Percentiles rank a stretch among this genome's conserved stretches.
Evolutionary conservation across 139 green algal species (phyloP).

Genomic region (Ettlia oleoabundans): DNA sequence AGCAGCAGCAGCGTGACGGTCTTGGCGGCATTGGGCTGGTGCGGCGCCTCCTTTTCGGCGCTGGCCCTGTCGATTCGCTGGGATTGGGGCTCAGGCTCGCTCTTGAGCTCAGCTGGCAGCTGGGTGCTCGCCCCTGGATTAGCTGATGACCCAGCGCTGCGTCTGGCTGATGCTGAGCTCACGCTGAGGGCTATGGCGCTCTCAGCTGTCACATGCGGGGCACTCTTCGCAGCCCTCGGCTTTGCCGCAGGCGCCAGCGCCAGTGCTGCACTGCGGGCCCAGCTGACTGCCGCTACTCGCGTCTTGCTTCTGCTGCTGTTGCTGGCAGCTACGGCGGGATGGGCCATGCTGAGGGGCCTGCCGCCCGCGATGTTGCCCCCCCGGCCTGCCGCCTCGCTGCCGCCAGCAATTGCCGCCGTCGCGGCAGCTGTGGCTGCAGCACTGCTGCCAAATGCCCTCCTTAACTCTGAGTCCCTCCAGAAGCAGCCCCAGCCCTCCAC

Average conservation of each 20-base stretch:
- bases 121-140: slow-evolving; percentile 16
- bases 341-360: background rate
- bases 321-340: background rate
- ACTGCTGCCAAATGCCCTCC: background rate
- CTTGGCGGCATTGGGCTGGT: background rate
- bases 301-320: background rate
- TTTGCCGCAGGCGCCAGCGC: background rate
- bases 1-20: background rate
- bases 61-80: background rate
- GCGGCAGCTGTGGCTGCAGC: background rate
- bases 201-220: background rate
- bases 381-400: background rate
- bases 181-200: slow-evolving; percentile 11
- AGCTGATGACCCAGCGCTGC: background rate
- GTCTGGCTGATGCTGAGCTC: slow-evolving; percentile 9
- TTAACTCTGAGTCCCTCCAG: background rate
- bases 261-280: background rate
- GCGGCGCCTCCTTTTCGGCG: background rate
- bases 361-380: background rate
- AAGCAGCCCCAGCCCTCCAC: background rate
- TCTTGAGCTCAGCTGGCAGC: background rate
- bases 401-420: background rate
- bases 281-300: background rate
- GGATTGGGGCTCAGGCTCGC: background rate
- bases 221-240: background rate